A percentile compares a stretch with the other conserved stretches of the same genome.
Conservation (phyloP, 176 grass and related monocot species). For the Zizania latifolia region DNA sequence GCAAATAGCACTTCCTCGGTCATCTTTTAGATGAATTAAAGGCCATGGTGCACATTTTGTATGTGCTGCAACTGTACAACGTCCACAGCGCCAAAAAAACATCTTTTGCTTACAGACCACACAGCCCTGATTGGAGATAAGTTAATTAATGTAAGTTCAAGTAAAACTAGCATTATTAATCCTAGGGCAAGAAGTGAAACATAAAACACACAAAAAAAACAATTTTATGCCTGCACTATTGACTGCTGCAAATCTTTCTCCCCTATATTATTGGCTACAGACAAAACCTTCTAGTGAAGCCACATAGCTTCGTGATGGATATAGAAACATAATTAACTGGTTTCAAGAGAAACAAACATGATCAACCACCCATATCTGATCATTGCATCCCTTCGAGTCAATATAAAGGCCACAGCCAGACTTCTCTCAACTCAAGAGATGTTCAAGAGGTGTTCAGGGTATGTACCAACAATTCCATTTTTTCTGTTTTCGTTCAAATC, state of each 20-base stretch:
- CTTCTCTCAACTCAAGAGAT: no score
- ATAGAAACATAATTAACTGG: no score
- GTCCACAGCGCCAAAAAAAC: constrained; percentile 79
- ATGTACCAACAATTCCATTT: no score
- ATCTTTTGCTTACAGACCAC: constrained; percentile 70
- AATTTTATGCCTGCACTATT: neutral
- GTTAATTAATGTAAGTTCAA: constrained; percentile 9
- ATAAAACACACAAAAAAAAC: neutral
- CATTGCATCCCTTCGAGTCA: no score
- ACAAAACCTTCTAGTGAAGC: neutral
- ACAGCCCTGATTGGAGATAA: constrained; percentile 47
- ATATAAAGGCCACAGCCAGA: no score
- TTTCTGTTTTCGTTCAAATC: no score
- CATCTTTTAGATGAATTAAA: constrained; percentile 45
- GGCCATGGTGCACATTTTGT: constrained; percentile 87
- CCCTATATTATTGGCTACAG: neutral
- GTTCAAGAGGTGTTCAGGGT: no score
- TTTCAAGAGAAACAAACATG: no score
- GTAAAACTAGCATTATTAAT: neutral
- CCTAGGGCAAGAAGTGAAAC: neutral
- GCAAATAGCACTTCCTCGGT: constrained; percentile 49
- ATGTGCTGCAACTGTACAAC: constrained; percentile 73
- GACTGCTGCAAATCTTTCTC: neutral
- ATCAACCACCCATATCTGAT: no score
- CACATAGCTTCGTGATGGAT: no score